These are phyloP conservation scores for Trichophyton equinum DNA, from an alignment of 2,329 filamentous ascomycete species.

Conservation along the genomic window DNA sequence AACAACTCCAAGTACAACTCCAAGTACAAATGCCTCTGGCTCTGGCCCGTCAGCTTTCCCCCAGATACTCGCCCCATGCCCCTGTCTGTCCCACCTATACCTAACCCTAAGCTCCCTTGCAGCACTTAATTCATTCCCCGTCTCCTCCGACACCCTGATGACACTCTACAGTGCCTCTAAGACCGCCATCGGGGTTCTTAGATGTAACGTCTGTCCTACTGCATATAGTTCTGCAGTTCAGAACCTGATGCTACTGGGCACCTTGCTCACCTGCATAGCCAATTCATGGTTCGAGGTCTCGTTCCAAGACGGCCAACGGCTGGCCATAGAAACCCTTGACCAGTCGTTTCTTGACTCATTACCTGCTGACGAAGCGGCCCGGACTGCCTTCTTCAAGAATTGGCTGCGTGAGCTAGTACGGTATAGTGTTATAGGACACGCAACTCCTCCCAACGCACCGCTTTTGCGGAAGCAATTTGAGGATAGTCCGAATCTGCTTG, in stretches of 20 bases:
- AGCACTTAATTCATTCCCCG: constrained; percentile 31
- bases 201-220: constrained; percentile 31
- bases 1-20: background rate
- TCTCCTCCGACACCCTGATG: constrained; percentile 31
- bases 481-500: constrained; percentile 24
- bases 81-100: constrained; percentile 33
- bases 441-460: constrained; percentile 16
- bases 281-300: constrained; percentile 34
- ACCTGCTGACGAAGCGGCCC: constrained; percentile 18
- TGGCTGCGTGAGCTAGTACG: constrained; percentile 30
- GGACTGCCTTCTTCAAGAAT: constrained; percentile 23
- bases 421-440: constrained; percentile 25
- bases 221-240: constrained; percentile 32
- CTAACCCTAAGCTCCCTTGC: constrained; percentile 33
- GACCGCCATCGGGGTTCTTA: constrained; percentile 31
- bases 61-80: constrained; percentile 19
- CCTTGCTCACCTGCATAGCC: constrained; percentile 33
- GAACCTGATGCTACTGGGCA: constrained; percentile 37
- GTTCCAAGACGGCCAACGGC: constrained; percentile 23
- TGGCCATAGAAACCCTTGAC: constrained; percentile 26
- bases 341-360: constrained; percentile 21
- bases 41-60: background rate
- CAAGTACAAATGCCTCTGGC: background rate
- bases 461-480: constrained; percentile 19
- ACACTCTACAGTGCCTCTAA: constrained; percentile 32